These are phyloP conservation scores for Lyophyllum atratum DNA, from an alignment of 768 basidiomycete species.

Conservation along the genomic window DNA sequence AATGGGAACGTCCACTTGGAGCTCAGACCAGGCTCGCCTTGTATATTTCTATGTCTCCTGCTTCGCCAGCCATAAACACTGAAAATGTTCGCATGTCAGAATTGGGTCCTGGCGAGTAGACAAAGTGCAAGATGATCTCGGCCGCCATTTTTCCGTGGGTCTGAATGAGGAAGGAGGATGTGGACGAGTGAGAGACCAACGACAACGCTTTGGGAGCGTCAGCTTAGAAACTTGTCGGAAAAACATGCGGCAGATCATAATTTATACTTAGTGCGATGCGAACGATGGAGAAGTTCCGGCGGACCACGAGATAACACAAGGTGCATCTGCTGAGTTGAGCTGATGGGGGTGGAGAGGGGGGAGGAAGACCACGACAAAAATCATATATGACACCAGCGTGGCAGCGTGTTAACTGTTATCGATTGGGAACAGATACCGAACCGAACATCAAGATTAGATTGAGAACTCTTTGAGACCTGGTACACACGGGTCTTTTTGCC, in stretches of 20 bases:
- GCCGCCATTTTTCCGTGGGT: neutral
- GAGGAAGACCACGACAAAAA: neutral
- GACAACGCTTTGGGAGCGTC: neutral
- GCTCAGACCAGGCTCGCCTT: slow-evolving; percentile 28
- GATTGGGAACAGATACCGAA: slow-evolving; percentile 2
- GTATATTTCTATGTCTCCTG: slow-evolving; percentile 40
- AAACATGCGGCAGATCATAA: slow-evolving; percentile 4
- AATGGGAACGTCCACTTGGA: neutral
- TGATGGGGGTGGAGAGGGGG: neutral
- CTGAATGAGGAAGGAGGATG: neutral
- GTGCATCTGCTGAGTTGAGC: slow-evolving; percentile 1
- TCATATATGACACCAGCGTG: neutral
- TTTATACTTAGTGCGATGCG: neutral
- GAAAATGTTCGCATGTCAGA: slow-evolving; percentile 47
- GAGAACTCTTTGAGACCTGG: neutral
- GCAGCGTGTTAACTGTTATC: slow-evolving; percentile 1
- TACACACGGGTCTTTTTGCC: too few species aligned
- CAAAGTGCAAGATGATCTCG: slow-evolving; percentile 41
- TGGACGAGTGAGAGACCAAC: neutral
- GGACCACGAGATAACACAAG: neutral
- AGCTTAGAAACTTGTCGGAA: neutral
- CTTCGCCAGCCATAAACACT: slow-evolving; percentile 29
- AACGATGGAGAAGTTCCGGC: neutral
- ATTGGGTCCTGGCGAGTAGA: slow-evolving; percentile 27
- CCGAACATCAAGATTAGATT: neutral